phyloP scores from a whole-genome alignment of 148 eudicot genomes.

The Nyssa sinensis region DNA sequence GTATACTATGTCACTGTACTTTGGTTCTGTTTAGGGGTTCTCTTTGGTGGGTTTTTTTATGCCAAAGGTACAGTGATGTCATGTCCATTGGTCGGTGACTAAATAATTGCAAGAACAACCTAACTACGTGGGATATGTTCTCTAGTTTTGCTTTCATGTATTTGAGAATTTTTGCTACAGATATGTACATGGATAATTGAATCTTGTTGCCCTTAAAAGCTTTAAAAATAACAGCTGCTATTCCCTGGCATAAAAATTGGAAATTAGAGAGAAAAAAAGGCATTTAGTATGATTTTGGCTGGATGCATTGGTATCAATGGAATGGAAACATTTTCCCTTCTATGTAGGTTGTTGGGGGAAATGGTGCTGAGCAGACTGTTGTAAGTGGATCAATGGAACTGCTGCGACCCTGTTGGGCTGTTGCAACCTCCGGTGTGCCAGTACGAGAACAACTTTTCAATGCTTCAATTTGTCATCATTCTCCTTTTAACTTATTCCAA shows the following conservation, averaged over 20 bases:
- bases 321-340: slow-evolving; percentile 2
- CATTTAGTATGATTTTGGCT: not conserved
- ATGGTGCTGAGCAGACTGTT: slow-evolving; percentile 91
- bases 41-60: too few relatives aligned
- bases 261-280: not conserved
- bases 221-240: too few relatives aligned
- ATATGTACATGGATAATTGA: not conserved
- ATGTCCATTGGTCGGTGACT: not conserved
- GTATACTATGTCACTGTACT: not conserved
- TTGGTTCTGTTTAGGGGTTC: not conserved
- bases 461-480: slow-evolving; percentile 90
- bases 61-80: not conserved
- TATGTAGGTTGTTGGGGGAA: slow-evolving; percentile 86
- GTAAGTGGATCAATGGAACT: slow-evolving; percentile 99
- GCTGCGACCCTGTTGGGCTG: slow-evolving; percentile 97
- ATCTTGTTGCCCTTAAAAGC: not conserved
- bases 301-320: not conserved
- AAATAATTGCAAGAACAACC: not conserved
- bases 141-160: not conserved
- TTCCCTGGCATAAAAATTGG: too few relatives aligned
- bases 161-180: not conserved
- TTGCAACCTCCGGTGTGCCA: slow-evolving; percentile 98
- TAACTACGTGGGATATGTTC: not conserved
- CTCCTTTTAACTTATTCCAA: slow-evolving; percentile 74
- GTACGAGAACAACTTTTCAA: slow-evolving; percentile 97